Evolutionary conservation across 441 rosid genomes (phyloP).

Genomic region (Raphanus hybrid): DNA sequence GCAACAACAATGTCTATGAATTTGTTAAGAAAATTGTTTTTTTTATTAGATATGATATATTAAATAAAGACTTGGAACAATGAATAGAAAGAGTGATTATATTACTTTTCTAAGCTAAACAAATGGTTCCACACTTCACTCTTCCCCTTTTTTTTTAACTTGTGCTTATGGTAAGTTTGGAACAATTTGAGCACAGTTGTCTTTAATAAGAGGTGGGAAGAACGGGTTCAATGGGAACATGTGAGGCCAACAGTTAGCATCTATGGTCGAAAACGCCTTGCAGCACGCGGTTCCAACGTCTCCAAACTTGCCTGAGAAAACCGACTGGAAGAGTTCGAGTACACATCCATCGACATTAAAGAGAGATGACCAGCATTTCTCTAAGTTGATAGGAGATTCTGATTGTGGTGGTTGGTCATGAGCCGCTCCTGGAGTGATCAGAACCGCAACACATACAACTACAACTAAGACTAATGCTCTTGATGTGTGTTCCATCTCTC

Average conservation of each 20-base stretch:
- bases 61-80: background rate
- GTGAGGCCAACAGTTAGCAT: conserved; percentile 9
- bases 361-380: conserved; percentile 17
- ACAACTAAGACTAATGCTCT: background rate
- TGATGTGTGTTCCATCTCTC: conserved; percentile 10
- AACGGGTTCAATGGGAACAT: conserved; percentile 6
- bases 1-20: too few species aligned
- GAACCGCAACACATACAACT: background rate
- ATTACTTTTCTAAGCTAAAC: background rate
- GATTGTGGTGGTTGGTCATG: background rate
- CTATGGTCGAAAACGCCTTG: background rate
- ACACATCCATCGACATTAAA: conserved; percentile 8
- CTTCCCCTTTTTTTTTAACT: background rate
- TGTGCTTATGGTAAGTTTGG: background rate
- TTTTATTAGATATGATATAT: background rate
- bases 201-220: conserved; percentile 12
- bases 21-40: too few species aligned
- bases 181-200: background rate
- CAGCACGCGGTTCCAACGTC: background rate
- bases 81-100: background rate
- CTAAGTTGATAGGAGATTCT: background rate
- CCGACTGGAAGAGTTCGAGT: background rate
- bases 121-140: background rate
- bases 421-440: conserved; percentile 7
- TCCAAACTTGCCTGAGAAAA: conserved; percentile 10